Evolutionary conservation across 345 rosid species (phyloP).

Genomic region (Pistacia integerrima): DNA sequence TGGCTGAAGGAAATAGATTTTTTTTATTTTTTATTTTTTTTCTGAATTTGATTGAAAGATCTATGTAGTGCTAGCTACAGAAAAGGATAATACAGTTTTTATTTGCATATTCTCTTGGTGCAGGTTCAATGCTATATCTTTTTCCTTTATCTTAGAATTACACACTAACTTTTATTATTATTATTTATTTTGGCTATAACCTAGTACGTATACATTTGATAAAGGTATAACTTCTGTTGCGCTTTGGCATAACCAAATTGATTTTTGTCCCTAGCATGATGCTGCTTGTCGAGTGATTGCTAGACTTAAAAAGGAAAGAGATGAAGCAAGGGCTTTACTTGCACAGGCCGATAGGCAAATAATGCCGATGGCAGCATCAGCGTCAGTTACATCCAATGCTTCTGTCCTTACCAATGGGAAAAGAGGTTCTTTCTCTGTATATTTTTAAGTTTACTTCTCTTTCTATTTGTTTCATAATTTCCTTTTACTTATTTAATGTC

Average conservation of each 20-base stretch:
- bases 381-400: slow-evolving; percentile 48
- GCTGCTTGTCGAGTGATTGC: slow-evolving; percentile 99
- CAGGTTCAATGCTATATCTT: neutral
- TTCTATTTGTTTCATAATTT: neutral
- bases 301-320: slow-evolving; percentile 91
- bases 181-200: neutral
- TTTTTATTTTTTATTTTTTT: too few relatives aligned
- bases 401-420: slow-evolving; percentile 76
- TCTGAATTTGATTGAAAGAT: neutral
- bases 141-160: neutral
- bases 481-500: slow-evolving; percentile 7
- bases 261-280: slow-evolving; percentile 66
- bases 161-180: too few relatives aligned
- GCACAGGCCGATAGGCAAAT: slow-evolving; percentile 75
- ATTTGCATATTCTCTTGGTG: neutral
- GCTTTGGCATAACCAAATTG: slow-evolving; percentile 4
- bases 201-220: neutral
- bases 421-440: slow-evolving; percentile 53
- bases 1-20: neutral
- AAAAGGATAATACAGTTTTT: neutral
- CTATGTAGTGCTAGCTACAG: neutral
- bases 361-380: slow-evolving; percentile 49
- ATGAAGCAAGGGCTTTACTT: slow-evolving; percentile 86
- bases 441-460: neutral
- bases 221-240: neutral